These are phyloP conservation scores for Aureobasidium sp. DNA, from an alignment of 2,329 filamentous ascomycete species.

Conservation along the genomic window DNA sequence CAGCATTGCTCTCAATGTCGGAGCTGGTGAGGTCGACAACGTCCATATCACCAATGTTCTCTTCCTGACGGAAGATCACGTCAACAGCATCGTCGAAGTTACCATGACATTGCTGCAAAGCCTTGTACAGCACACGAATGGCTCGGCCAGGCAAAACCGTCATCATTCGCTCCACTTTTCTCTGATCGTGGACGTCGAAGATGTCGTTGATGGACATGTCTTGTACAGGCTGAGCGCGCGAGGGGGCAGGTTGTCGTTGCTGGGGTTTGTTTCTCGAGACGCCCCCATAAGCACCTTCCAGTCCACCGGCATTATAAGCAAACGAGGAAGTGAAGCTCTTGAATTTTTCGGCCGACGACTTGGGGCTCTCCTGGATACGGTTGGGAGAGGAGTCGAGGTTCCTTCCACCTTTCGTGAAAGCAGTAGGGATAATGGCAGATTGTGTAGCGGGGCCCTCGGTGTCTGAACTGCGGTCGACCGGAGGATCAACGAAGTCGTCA, in stretches of 20 bases:
- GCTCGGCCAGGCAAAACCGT: conserved; percentile 40
- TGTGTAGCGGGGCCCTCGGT: conserved; percentile 31
- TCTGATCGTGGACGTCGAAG: conserved; percentile 39
- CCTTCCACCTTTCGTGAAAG: conserved; percentile 40
- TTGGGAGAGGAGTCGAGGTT: conserved; percentile 26
- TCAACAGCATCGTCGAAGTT: conserved; percentile 49
- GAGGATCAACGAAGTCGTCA: conserved; percentile 27
- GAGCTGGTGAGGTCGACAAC: conserved; percentile 29
- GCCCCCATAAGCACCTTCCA: conserved; percentile 35
- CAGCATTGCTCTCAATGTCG: conserved; percentile 27
- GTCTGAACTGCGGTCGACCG: conserved; percentile 22
- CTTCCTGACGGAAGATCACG: conserved; percentile 35
- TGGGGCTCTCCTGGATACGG: conserved; percentile 24
- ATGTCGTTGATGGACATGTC: conserved; percentile 44
- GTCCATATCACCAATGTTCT: conserved; percentile 8
- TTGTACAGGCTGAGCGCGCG: conserved; percentile 36
- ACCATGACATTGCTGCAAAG: conserved; percentile 42
- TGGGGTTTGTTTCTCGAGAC: conserved; percentile 17
- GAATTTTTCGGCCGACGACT: conserved; percentile 17
- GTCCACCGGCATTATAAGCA: conserved; percentile 29
- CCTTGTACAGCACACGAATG: conserved; percentile 41
- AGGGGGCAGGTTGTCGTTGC: conserved; percentile 27
- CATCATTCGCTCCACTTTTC: conserved; percentile 46
- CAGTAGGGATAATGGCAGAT: conserved; percentile 54
- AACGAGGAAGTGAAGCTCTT: conserved; percentile 21